Evolutionary conservation across 78 protist genomes (phyloP).

Genomic region (Chrysochromulina parva): DNA sequence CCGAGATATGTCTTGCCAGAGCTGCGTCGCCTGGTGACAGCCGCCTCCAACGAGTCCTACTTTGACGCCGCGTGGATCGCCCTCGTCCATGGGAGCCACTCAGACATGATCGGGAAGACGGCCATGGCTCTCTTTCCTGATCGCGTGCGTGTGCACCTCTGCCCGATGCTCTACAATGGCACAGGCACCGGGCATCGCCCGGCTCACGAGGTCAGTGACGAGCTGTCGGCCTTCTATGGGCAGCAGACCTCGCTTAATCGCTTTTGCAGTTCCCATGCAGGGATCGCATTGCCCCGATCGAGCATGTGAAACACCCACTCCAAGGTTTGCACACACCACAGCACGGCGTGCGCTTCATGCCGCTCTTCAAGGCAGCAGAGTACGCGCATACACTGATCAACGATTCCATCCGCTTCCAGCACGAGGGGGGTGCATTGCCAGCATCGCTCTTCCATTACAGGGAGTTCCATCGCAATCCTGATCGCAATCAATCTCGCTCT

Average conservation of each 20-base stretch:
- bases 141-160: background rate
- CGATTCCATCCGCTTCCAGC: no score
- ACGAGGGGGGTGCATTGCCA: no score
- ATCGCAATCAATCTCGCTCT: no score
- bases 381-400: no score
- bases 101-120: background rate
- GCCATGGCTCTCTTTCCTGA: background rate
- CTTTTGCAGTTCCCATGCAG: background rate
- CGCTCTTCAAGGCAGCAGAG: no score
- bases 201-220: no score
- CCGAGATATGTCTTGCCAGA: background rate
- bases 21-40: background rate
- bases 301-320: background rate
- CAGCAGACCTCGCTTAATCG: background rate
- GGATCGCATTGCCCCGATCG: background rate
- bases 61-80: background rate
- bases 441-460: no score
- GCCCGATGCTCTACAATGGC: background rate
- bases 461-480: no score
- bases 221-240: background rate
- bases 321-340: background rate
- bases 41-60: background rate
- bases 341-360: no score
- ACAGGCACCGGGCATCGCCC: no score
- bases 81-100: background rate